A percentile compares a stretch with the other conserved stretches of the same genome.
Conservation (phyloP, 2,329 filamentous ascomycete species). For the Epichloe festucae region DNA sequence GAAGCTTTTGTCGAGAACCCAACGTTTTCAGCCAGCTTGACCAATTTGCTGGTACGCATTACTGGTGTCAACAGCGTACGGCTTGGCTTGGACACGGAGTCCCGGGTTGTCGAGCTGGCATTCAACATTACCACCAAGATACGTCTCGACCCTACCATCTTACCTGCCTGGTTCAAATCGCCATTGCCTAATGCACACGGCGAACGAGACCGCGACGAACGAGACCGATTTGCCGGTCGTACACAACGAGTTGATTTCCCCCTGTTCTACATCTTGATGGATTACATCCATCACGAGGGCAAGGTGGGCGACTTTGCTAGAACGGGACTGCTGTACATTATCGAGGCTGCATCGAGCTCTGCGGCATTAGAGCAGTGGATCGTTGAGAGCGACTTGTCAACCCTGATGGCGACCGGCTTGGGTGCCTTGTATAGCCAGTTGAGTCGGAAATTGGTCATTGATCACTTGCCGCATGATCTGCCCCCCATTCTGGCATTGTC, state of each 20-base stretch:
- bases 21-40: slow-evolving; percentile 74
- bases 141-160: slow-evolving; percentile 70
- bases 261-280: slow-evolving; percentile 86
- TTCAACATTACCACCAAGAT: slow-evolving; percentile 98
- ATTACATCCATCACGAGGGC: slow-evolving; percentile 93
- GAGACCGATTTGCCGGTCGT: slow-evolving; percentile 69
- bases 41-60: slow-evolving; percentile 72
- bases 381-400: slow-evolving; percentile 90
- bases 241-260: slow-evolving; percentile 85
- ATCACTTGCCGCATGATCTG: slow-evolving; percentile 59
- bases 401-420: slow-evolving; percentile 89
- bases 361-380: slow-evolving; percentile 85
- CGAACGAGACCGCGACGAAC: slow-evolving; percentile 40
- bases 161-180: slow-evolving; percentile 83
- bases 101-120: slow-evolving; percentile 77
- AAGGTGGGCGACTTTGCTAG: slow-evolving; percentile 91
- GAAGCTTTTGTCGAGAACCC: slow-evolving; percentile 85
- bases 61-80: slow-evolving; percentile 60
- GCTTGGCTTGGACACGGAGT: slow-evolving; percentile 71
- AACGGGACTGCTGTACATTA: slow-evolving; percentile 88
- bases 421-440: slow-evolving; percentile 60
- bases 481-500: slow-evolving; percentile 80
- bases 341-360: slow-evolving; percentile 80
- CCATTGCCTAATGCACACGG: slow-evolving; percentile 15
- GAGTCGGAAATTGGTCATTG: slow-evolving; percentile 67